Evolutionary conservation across 2,329 filamentous ascomycete genomes (phyloP).

Genomic region (Pseudogymnoascus sp.): DNA sequence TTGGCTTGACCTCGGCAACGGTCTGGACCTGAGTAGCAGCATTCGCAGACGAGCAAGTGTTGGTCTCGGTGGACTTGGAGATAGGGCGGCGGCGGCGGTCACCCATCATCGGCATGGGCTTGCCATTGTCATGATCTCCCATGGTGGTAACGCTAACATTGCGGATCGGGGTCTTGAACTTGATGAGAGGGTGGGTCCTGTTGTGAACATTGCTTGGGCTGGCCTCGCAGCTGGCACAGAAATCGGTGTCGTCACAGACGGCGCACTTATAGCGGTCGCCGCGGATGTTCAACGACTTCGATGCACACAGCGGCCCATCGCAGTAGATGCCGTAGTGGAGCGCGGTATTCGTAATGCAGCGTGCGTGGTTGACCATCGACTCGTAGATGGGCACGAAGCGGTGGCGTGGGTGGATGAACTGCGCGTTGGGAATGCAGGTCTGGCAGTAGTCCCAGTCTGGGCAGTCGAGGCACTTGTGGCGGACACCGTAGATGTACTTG

Average conservation of each 20-base stretch:
- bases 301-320: constrained; percentile 79
- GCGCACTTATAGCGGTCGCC: constrained; percentile 95
- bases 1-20: constrained; percentile 62
- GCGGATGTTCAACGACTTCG: constrained; percentile 62
- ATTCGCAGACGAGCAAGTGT: constrained; percentile 38
- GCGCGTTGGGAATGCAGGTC: constrained; percentile 59
- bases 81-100: constrained; percentile 38
- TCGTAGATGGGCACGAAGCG: constrained; percentile 86
- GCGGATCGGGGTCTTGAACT: constrained; percentile 88
- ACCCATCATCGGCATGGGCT: constrained; percentile 60
- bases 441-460: constrained; percentile 96
- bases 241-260: constrained; percentile 89
- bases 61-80: constrained; percentile 44
- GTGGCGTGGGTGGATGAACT: constrained; percentile 67
- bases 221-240: constrained; percentile 90
- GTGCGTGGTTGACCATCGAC: constrained; percentile 3
- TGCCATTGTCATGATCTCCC: constrained; percentile 64
- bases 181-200: constrained; percentile 91
- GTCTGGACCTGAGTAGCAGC: constrained; percentile 59
- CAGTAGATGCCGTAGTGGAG: constrained; percentile 85
- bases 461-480: constrained; percentile 94
- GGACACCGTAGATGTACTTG: constrained; percentile 74
- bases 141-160: constrained; percentile 80
- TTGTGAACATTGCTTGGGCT: constrained; percentile 79
- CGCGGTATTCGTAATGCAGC: constrained; percentile 36